These are phyloP conservation scores for Platanthera zijinensis DNA, from an alignment of 106 monocot genomes.

Conservation along the genomic window DNA sequence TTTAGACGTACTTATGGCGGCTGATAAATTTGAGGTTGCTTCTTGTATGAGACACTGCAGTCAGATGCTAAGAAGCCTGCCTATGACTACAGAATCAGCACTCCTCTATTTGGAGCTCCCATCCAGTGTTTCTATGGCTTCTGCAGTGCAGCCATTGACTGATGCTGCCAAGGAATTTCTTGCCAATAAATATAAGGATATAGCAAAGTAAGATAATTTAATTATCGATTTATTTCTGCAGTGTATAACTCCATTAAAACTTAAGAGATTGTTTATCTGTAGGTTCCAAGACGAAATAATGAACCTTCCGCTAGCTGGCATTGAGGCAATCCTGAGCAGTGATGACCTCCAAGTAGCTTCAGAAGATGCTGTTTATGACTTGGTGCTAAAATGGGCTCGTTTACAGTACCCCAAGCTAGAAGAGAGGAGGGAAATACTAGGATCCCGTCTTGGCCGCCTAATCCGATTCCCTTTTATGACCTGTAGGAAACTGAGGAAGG, in stretches of 20 bases:
- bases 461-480: slow-evolving; percentile 66
- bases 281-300: slow-evolving; percentile 72
- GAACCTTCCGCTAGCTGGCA: slow-evolving; percentile 53
- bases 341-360: slow-evolving; percentile 74
- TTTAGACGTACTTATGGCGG: slow-evolving; percentile 68
- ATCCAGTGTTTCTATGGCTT: slow-evolving; percentile 50
- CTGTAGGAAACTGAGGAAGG: slow-evolving; percentile 53
- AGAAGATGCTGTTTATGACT: slow-evolving; percentile 66
- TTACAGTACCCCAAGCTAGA: slow-evolving; percentile 47
- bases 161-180: slow-evolving; percentile 71
- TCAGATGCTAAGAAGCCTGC: slow-evolving; percentile 42
- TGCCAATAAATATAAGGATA: slow-evolving; percentile 45
- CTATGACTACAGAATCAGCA: slow-evolving; percentile 71
- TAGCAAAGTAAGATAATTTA: slow-evolving; percentile 44
- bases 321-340: slow-evolving; percentile 55
- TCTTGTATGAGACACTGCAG: slow-evolving; percentile 79
- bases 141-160: slow-evolving; percentile 62
- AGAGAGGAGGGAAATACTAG: slow-evolving; percentile 49
- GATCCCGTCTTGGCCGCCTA: slow-evolving; percentile 38
- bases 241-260: neutral
- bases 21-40: slow-evolving; percentile 76
- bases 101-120: slow-evolving; percentile 70
- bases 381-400: slow-evolving; percentile 63
- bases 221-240: neutral
- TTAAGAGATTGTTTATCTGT: neutral